phyloP scores from a whole-genome alignment of 2,329 filamentous ascomycete genomes.

The Karstenula rhodostoma region DNA sequence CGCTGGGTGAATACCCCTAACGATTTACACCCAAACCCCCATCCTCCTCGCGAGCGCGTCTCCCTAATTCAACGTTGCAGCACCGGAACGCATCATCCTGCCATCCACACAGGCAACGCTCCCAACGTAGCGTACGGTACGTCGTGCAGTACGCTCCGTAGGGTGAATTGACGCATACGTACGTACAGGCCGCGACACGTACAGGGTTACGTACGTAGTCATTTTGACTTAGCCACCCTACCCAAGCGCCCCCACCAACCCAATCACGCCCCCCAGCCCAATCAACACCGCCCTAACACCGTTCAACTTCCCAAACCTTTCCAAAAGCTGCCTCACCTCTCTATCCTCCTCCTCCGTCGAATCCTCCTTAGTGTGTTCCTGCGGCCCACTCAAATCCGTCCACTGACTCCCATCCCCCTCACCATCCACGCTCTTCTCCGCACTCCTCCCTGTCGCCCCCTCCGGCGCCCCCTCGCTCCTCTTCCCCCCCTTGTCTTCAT shows the following conservation, averaged over 20 bases:
- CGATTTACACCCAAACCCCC: no score
- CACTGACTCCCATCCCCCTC: slow-evolving; percentile 37
- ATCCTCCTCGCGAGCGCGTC: no score
- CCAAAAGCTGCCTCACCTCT: slow-evolving; percentile 29
- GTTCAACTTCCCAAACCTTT: slow-evolving; percentile 34
- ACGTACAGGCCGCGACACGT: no score
- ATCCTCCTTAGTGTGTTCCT: slow-evolving; percentile 25
- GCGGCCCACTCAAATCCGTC: slow-evolving; percentile 37
- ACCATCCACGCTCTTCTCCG: slow-evolving; percentile 30
- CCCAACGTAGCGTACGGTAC: no score
- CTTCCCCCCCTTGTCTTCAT: slow-evolving; percentile 30
- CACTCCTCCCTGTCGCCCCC: slow-evolving; percentile 19
- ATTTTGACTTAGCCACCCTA: slow-evolving; percentile 19
- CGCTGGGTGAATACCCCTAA: no score
- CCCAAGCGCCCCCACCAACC: slow-evolving; percentile 26
- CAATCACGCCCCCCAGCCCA: slow-evolving; percentile 34
- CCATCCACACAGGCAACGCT: no score
- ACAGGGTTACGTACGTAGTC: neutral
- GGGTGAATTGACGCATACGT: no score
- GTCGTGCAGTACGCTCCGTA: no score
- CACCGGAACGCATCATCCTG: no score
- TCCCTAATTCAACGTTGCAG: no score
- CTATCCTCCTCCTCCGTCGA: slow-evolving; percentile 26
- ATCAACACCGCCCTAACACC: slow-evolving; percentile 33
- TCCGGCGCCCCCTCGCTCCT: slow-evolving; percentile 19